These are phyloP conservation scores for Hyphodiscus hymeniophilus DNA, from an alignment of 495 filamentous ascomycete species.

Conservation along the genomic window DNA sequence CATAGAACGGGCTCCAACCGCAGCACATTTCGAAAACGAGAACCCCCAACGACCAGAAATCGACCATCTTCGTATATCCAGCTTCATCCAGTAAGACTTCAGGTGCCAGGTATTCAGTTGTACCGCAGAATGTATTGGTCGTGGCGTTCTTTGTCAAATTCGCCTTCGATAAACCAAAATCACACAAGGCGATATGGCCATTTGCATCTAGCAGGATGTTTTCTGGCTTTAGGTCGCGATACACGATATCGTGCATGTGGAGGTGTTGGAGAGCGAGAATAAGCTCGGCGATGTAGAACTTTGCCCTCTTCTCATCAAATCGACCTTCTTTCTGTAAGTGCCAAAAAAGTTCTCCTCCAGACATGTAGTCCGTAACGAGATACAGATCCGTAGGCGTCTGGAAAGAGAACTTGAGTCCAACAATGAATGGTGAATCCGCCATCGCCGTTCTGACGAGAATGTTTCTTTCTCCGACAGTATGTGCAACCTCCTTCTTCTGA, in stretches of 20 bases:
- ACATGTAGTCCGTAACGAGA: constrained; percentile 99
- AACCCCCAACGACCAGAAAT: constrained; percentile 98
- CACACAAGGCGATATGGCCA: constrained; percentile 77
- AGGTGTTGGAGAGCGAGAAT: constrained; percentile 94
- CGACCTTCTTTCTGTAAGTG: constrained; percentile 96
- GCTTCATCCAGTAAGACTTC: constrained; percentile 93
- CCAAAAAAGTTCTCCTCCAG: constrained; percentile 96
- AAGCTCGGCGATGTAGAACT: constrained; percentile 98
- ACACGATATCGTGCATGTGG: constrained; percentile 95
- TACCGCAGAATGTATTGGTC: constrained; percentile 98
- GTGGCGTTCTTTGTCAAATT: constrained; percentile 94
- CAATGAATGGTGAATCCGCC: constrained; percentile 94
- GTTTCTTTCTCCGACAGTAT: constrained; percentile 94
- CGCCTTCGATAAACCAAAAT: constrained; percentile 93
- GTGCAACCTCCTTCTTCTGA: constrained; percentile 97
- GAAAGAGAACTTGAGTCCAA: constrained; percentile 97
- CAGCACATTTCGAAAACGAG: constrained; percentile 99
- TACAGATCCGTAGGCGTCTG: constrained; percentile 96
- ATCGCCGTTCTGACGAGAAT: constrained; percentile 94
- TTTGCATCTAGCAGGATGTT: constrained; percentile 81
- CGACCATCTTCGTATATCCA: constrained; percentile 99
- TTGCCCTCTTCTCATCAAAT: constrained; percentile 89
- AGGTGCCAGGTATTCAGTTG: constrained; percentile 93
- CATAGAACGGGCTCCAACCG: constrained; percentile 98
- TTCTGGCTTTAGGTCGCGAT: constrained; percentile 83